Evolutionary conservation across 2,329 filamentous ascomycete species (phyloP).

Genomic region (Colletotrichum lindemuthianum): DNA sequence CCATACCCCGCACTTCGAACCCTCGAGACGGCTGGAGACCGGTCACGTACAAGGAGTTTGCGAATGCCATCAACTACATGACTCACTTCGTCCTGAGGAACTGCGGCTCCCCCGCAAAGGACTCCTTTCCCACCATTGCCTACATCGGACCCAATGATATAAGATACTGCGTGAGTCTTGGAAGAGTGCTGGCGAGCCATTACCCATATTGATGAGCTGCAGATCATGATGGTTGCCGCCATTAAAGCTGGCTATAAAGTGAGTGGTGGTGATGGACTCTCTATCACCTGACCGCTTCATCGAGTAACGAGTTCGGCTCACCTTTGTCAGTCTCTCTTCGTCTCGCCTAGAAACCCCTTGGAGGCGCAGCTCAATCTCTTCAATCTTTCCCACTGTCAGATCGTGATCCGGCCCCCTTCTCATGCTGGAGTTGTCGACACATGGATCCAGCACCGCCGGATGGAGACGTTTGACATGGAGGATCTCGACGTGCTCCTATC

Average conservation of each 20-base stretch:
- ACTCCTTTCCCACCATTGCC: slow-evolving; percentile 50
- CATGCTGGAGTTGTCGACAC: slow-evolving; percentile 45
- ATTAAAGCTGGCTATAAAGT: slow-evolving; percentile 48
- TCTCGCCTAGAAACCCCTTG: slow-evolving; percentile 56
- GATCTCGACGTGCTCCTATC: slow-evolving; percentile 48
- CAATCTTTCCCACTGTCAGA: slow-evolving; percentile 53
- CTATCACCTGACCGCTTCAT: no score
- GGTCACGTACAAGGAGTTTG: slow-evolving; percentile 49
- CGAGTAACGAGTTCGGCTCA: no score
- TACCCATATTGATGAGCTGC: not conserved
- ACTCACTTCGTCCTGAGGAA: slow-evolving; percentile 46
- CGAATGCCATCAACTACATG: slow-evolving; percentile 51
- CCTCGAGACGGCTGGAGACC: slow-evolving; percentile 52
- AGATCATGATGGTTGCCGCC: slow-evolving; percentile 48
- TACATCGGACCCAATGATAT: slow-evolving; percentile 58
- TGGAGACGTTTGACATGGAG: slow-evolving; percentile 49
- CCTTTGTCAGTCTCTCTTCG: slow-evolving; percentile 50
- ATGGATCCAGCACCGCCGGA: slow-evolving; percentile 50
- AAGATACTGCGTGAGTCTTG: slow-evolving; percentile 43
- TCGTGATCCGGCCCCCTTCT: slow-evolving; percentile 46
- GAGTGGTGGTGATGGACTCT: no score
- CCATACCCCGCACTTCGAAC: slow-evolving; percentile 46
- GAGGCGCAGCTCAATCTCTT: slow-evolving; percentile 59
- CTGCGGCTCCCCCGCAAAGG: slow-evolving; percentile 41
- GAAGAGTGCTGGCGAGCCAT: not conserved